These are phyloP conservation scores for Pseudonitzschia multiseries DNA, from an alignment of 108 stramenopile species.

Conservation along the genomic window DNA sequence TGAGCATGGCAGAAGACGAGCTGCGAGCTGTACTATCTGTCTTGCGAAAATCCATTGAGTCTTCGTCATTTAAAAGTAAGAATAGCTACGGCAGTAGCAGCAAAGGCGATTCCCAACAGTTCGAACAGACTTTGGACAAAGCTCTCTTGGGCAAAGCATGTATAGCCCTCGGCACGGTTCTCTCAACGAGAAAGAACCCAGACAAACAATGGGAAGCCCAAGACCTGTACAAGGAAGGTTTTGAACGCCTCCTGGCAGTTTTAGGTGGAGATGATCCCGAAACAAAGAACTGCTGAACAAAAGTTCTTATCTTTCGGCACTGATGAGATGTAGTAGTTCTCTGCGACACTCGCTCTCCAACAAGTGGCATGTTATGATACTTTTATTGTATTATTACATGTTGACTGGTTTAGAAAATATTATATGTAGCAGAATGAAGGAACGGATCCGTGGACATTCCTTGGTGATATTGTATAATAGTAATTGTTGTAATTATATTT, in stretches of 20 bases:
- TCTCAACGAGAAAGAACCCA: background rate
- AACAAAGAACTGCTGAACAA: background rate
- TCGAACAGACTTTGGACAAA: background rate
- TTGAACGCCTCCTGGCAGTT: background rate
- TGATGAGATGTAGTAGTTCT: too few species aligned
- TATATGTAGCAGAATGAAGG: too few species aligned
- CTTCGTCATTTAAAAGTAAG: background rate
- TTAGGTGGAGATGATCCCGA: constrained; percentile 3
- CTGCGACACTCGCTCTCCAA: too few species aligned
- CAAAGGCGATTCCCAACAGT: background rate
- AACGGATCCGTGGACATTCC: too few species aligned
- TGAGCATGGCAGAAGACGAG: background rate
- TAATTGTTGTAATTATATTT: too few species aligned
- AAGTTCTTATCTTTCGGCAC: background rate
- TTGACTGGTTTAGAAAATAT: too few species aligned
- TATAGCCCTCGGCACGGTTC: background rate
- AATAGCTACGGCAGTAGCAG: background rate
- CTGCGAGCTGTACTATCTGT: background rate
- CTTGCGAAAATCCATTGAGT: background rate
- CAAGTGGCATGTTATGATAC: too few species aligned
- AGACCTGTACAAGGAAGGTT: background rate
- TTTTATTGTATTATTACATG: too few species aligned
- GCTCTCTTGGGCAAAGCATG: background rate
- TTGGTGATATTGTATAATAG: too few species aligned
- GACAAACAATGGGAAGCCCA: background rate